Percentiles rank a stretch among this genome's conserved stretches.
Evolutionary conservation across 2,329 filamentous ascomycete genomes (phyloP).

Genomic region (Talaromyces sp.): DNA sequence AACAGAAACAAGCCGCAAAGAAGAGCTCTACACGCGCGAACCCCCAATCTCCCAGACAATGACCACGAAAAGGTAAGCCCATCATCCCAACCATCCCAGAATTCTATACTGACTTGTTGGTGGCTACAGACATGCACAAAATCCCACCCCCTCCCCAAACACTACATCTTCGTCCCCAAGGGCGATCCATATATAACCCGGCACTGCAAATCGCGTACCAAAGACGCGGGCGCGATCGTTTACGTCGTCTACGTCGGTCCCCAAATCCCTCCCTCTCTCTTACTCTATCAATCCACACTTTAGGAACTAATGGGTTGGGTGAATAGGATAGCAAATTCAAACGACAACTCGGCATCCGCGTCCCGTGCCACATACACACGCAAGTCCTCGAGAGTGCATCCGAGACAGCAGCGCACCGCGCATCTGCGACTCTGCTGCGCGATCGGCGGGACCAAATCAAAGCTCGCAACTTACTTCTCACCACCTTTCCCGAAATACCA

Average conservation of each 20-base stretch:
- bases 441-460: slow-evolving; percentile 34
- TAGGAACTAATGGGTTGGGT: neutral
- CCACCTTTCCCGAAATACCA: slow-evolving; percentile 43
- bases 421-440: slow-evolving; percentile 38
- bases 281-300: neutral
- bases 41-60: neutral
- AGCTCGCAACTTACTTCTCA: slow-evolving; percentile 29
- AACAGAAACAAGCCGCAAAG: neutral
- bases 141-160: slow-evolving; percentile 28
- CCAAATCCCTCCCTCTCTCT: too few relatives aligned
- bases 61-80: neutral
- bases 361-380: slow-evolving; percentile 41
- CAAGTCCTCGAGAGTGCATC: slow-evolving; percentile 41
- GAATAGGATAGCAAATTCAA: slow-evolving; percentile 25
- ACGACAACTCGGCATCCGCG: slow-evolving; percentile 43
- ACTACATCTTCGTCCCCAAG: slow-evolving; percentile 44
- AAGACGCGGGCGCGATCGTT: slow-evolving; percentile 31
- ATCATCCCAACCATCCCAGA: neutral
- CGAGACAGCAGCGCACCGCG: slow-evolving; percentile 42
- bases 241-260: slow-evolving; percentile 41
- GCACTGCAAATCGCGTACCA: slow-evolving; percentile 40
- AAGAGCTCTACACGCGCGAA: neutral
- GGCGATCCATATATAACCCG: slow-evolving; percentile 47
- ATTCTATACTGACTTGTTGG: neutral
- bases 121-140: slow-evolving; percentile 33